phyloP scores from a whole-genome alignment of 495 filamentous ascomycete species.

The Penicillium odoratum region DNA sequence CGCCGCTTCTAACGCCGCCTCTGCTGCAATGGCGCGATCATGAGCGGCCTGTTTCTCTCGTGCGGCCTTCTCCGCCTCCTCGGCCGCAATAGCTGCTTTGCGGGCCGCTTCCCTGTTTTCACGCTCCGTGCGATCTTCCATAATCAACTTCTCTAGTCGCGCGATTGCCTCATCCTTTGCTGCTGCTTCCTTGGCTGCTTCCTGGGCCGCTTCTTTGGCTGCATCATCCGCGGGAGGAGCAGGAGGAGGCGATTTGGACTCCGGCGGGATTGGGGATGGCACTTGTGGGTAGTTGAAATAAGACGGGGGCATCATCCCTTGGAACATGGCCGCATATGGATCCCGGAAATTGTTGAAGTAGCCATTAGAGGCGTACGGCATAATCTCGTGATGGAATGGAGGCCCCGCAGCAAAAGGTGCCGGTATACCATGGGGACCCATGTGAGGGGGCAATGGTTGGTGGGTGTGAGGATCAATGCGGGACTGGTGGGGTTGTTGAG shows the following conservation, averaged over 20 bases:
- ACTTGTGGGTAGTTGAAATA: constrained; percentile 41
- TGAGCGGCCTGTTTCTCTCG: constrained; percentile 50
- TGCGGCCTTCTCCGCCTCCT: constrained; percentile 52
- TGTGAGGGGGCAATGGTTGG: constrained; percentile 18
- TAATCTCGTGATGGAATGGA: constrained; percentile 48
- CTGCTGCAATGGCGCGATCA: constrained; percentile 40
- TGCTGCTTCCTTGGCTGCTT: constrained; percentile 21
- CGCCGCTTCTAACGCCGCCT: constrained; percentile 43
- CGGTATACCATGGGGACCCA: constrained; percentile 26
- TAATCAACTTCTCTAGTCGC: constrained; percentile 51
- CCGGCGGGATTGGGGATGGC: constrained; percentile 36
- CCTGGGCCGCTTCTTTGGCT: constrained; percentile 4
- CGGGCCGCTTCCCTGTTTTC: constrained; percentile 47
- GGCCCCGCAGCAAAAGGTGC: constrained; percentile 29
- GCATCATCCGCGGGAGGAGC: constrained; percentile 23
- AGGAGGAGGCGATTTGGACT: constrained; percentile 24
- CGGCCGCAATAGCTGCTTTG: constrained; percentile 40
- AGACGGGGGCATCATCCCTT: constrained; percentile 38
- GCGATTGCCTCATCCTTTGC: constrained; percentile 54
- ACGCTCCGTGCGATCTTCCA: constrained; percentile 49
- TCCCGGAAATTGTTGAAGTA: constrained; percentile 51
- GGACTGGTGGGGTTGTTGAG: constrained; percentile 23
- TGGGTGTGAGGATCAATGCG: constrained; percentile 32
- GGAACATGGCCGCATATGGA: constrained; percentile 40
- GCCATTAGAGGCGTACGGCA: constrained; percentile 43